These are phyloP conservation scores for Salvia hispanica DNA, from an alignment of 257 asterid species.

Conservation along the genomic window DNA sequence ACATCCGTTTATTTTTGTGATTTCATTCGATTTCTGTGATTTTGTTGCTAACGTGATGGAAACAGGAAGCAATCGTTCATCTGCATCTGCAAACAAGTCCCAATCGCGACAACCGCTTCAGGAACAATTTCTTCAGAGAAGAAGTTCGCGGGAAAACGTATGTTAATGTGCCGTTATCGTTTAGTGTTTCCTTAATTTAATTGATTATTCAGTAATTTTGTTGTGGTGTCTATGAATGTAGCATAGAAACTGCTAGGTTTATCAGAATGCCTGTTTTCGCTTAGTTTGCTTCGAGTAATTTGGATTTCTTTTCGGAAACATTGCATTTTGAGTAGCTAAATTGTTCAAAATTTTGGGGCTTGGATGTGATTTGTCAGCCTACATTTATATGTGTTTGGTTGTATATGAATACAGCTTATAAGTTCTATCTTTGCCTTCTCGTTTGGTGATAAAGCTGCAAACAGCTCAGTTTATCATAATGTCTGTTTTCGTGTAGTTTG, in stretches of 20 bases:
- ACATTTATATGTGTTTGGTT: background rate
- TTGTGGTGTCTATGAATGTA: background rate
- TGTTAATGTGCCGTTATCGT: slow-evolving; percentile 9
- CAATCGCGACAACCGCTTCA: slow-evolving; percentile 77
- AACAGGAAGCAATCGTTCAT: slow-evolving; percentile 58
- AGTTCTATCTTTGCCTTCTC: no score
- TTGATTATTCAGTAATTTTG: background rate
- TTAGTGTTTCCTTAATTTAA: slow-evolving; percentile 13
- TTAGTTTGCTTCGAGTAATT: background rate
- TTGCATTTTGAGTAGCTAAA: background rate
- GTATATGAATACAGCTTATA: no score
- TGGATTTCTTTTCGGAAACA: background rate
- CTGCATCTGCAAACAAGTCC: slow-evolving; percentile 56
- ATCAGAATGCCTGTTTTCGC: slow-evolving; percentile 4
- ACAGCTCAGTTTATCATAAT: background rate
- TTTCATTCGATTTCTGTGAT: slow-evolving; percentile 18
- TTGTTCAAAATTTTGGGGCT: background rate
- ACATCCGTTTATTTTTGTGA: background rate
- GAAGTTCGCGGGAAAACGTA: slow-evolving; percentile 74
- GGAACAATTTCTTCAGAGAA: slow-evolving; percentile 63
- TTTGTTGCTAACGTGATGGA: slow-evolving; percentile 62
- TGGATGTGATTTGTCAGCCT: slow-evolving; percentile 12
- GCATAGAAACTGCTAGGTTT: background rate
- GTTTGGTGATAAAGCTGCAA: background rate
- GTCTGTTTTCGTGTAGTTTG: background rate